Percentiles rank a stretch among this genome's conserved stretches.
Evolutionary conservation across 2,329 filamentous ascomycete species (phyloP).

Genomic region (Leptodontidium sp.): DNA sequence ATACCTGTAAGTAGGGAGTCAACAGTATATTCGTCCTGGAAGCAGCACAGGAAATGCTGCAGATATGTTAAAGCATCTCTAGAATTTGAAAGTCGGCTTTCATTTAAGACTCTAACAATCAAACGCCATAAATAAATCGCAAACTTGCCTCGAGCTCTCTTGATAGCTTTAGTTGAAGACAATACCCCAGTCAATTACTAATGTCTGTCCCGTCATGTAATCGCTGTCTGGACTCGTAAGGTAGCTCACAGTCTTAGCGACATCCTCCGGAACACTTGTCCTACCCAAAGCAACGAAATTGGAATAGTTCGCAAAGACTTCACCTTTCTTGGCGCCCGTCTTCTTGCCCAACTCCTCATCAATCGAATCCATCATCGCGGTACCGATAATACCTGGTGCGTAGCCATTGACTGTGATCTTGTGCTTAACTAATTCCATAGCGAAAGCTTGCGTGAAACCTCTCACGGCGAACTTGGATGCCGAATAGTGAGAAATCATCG

Average conservation of each 20-base stretch:
- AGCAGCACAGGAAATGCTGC: no score
- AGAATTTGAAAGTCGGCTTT: no score
- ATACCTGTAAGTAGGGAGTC: no score
- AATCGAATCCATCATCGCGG: slow-evolving; percentile 74
- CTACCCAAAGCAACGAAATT: slow-evolving; percentile 62
- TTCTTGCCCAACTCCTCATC: slow-evolving; percentile 65
- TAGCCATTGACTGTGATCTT: slow-evolving; percentile 74
- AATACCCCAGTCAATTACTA: slow-evolving; percentile 57
- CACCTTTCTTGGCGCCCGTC: slow-evolving; percentile 58
- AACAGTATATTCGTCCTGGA: no score
- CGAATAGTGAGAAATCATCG: slow-evolving; percentile 67
- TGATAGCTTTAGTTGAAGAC: slow-evolving; percentile 30
- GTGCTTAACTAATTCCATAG: slow-evolving; percentile 70
- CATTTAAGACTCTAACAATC: no score
- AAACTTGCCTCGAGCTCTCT: no score
- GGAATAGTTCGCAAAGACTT: slow-evolving; percentile 62
- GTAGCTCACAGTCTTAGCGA: slow-evolving; percentile 69
- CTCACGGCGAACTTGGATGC: slow-evolving; percentile 73
- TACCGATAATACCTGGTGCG: slow-evolving; percentile 71
- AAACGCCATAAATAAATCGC: no score
- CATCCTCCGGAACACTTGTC: slow-evolving; percentile 68
- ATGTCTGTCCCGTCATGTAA: slow-evolving; percentile 71
- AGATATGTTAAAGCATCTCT: no score
- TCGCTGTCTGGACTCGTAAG: slow-evolving; percentile 66
- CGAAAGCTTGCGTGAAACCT: slow-evolving; percentile 70